Conservation (phyloP, 1,284 basidiomycete genomes). For the Gomphus sp. region DNA sequence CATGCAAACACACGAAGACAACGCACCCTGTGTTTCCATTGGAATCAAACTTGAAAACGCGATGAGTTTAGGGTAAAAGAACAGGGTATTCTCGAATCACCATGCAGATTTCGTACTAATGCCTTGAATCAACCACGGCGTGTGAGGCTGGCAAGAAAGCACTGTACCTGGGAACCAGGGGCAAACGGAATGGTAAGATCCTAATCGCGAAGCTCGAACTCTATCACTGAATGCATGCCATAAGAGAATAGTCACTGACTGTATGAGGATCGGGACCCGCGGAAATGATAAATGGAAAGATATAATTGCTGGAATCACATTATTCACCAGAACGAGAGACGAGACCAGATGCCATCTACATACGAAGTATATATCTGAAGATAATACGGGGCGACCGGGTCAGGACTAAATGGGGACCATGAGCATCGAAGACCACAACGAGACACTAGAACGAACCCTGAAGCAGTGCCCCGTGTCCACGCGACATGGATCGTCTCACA, state of each 20-base stretch:
- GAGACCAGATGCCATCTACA: not conserved
- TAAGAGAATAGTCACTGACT: not conserved
- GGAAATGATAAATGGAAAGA: constrained; percentile 2
- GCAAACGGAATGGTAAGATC: constrained; percentile 49
- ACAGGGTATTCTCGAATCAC: constrained; percentile 19
- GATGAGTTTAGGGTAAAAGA: constrained; percentile 3
- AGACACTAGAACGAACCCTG: constrained; percentile 30
- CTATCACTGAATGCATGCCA: not conserved
- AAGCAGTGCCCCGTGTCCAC: constrained; percentile 36
- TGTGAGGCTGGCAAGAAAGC: not conserved
- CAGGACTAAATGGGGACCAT: not conserved
- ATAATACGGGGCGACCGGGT: constrained; percentile 2
- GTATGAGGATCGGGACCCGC: not conserved
- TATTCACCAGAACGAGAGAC: not conserved
- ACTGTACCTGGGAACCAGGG: constrained; percentile 40
- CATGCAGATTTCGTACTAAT: constrained; percentile 59
- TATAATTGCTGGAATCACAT: not conserved
- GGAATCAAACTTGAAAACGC: constrained; percentile 34
- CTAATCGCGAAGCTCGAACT: constrained; percentile 20
- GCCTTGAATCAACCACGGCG: not conserved
- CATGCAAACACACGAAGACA: not conserved
- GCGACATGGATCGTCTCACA: constrained; percentile 44
- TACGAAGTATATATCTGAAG: constrained; percentile 7
- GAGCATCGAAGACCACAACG: not conserved
- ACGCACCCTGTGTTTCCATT: constrained; percentile 35